Evolutionary conservation across 768 basidiomycete species (phyloP).

Genomic region (Hygrocybe coccinea): DNA sequence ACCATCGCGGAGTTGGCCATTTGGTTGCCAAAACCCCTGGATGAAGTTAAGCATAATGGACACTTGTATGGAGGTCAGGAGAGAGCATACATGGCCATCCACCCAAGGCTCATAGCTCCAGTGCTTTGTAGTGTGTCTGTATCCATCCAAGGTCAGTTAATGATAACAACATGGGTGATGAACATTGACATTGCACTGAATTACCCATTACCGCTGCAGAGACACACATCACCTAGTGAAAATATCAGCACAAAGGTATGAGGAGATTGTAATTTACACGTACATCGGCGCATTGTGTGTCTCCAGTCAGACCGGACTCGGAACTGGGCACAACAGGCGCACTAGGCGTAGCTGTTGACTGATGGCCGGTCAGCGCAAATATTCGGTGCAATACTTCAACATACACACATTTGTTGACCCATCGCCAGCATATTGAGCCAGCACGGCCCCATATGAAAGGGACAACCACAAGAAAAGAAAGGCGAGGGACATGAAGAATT

Average conservation of each 20-base stretch:
- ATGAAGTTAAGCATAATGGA: neutral
- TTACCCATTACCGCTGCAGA: conserved; percentile 43
- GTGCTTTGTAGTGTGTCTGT: conserved; percentile 47
- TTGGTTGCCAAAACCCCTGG: conserved; percentile 56
- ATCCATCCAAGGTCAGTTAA: neutral
- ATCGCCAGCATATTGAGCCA: conserved; percentile 2
- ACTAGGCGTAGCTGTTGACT: neutral
- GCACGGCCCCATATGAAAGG: conserved; percentile 3
- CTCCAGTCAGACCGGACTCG: conserved; percentile 20
- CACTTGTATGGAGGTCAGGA: neutral
- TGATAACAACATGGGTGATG: neutral
- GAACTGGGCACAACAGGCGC: neutral
- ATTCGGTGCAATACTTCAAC: neutral
- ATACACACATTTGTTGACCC: neutral
- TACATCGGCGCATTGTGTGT: conserved; percentile 26
- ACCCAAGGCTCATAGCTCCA: conserved; percentile 39
- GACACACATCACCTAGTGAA: conserved; percentile 43
- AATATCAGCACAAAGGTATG: neutral
- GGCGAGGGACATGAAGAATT: conserved; percentile 1
- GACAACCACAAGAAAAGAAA: neutral
- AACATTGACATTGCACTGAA: conserved; percentile 38
- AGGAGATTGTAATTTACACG: neutral
- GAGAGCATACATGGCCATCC: conserved; percentile 54
- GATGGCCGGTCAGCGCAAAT: neutral
- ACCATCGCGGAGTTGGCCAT: conserved; percentile 65